Evolutionary conservation across 148 eudicot species (phyloP), one percentile per base, ranked within the genome.

Genomic region (Amaranthus hypochondriacus): DNA sequence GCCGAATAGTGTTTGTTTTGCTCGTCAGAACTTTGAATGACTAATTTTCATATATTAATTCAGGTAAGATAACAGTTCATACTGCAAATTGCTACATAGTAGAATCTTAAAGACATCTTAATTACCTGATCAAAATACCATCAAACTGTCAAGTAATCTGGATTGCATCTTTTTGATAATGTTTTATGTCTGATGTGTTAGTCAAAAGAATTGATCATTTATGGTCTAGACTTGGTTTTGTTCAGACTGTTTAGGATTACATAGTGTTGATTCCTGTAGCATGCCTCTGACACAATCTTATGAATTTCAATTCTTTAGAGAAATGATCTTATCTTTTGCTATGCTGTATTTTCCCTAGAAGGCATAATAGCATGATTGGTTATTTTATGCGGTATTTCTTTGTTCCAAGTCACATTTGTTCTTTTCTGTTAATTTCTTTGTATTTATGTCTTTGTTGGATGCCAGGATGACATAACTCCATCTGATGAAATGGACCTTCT

Each of bases 401-500:
- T 67, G 43, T 51, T 49, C 46, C 14, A 21, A 7, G 11, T 52
- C 39, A 28, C 48, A 12, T 44, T 9, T 60, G 44, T 48, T 28
- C 39, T 28, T 72, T 72, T 62, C 13, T 21, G 47, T 49, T 66
- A 43, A 58, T 9, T 48, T 57, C 60, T 75, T 48, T 72, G 56
- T 28, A 28, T 68, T 51, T 51, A 47, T 72, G 62, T 28, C 47
- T 61, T 76, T 81, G 64, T 62, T 74, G 56, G 62, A 63, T 21
- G 65, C 59, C 78, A 95, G 99, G 94, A 85, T 69, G 92, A 83
- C 46, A 80, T 92, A 73, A 76, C 88, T 74, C 68, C 84, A 77
- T 83, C 92, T 15, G 99, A 96, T 83, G 90, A 95, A 84, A 92
- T 89, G 89, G 99, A 95, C 83, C 92, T 95, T 55, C 79, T 92